phyloP scores from a whole-genome alignment of 352 stramenopile genomes.

The Globisporangium paroecandrum region DNA sequence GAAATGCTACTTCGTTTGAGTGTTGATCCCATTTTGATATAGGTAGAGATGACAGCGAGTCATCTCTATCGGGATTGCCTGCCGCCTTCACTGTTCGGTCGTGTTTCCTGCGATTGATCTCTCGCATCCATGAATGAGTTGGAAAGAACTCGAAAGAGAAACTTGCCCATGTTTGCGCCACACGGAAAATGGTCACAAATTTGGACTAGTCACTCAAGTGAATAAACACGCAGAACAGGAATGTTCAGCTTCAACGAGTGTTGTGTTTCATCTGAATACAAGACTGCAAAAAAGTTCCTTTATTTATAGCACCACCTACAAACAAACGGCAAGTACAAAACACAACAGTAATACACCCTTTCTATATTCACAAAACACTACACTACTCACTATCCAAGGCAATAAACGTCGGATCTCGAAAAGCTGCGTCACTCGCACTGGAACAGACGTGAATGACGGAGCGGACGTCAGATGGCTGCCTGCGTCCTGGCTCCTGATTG shows the following conservation, averaged over 20 bases:
- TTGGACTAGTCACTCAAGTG: too few relatives aligned
- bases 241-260: not conserved
- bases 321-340: not conserved
- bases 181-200: too few relatives aligned
- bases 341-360: not conserved
- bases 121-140: too few relatives aligned
- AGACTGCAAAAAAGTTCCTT: not conserved
- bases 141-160: too few relatives aligned
- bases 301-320: not conserved
- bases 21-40: too few relatives aligned
- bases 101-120: too few relatives aligned
- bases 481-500: not conserved
- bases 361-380: not conserved
- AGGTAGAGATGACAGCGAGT: too few relatives aligned
- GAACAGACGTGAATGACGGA: not conserved
- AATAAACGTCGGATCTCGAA: not conserved
- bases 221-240: not conserved
- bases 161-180: too few relatives aligned
- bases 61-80: too few relatives aligned
- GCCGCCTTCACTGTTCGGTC: too few relatives aligned
- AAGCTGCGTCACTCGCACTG: not conserved
- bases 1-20: not conserved
- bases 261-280: not conserved
- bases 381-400: not conserved
- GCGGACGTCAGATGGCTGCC: conserved; percentile 1